These are phyloP conservation scores for Trichoderma erinaceum DNA, from an alignment of 495 filamentous ascomycete genomes.

Conservation along the genomic window DNA sequence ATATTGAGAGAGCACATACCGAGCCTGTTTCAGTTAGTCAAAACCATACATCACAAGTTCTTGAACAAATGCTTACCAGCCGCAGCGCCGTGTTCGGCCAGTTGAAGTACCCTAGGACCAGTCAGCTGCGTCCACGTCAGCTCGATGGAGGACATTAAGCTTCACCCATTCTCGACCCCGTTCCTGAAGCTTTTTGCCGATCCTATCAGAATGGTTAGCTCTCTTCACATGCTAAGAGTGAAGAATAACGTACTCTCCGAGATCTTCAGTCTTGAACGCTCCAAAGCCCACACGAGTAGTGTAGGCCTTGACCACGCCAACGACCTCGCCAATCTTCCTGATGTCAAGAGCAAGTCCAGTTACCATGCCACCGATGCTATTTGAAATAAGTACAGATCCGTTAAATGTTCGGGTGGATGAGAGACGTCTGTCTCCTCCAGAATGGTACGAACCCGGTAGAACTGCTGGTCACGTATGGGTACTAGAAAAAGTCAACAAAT, in stretches of 20 bases:
- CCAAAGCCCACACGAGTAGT: constrained; percentile 69
- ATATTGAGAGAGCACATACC: too few relatives aligned
- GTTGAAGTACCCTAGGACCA: neutral
- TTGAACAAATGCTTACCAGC: too few relatives aligned
- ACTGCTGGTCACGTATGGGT: neutral
- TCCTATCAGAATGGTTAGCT: neutral
- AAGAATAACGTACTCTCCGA: constrained; percentile 41
- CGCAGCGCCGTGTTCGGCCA: too few relatives aligned
- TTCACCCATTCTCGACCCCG: constrained; percentile 32
- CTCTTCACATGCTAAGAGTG: neutral
- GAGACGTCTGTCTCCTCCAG: neutral
- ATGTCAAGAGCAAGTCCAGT: too few relatives aligned
- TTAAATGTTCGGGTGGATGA: neutral
- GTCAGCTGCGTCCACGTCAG: neutral
- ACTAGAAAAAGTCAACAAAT: neutral
- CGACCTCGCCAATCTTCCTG: constrained; percentile 39
- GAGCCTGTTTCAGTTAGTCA: too few relatives aligned
- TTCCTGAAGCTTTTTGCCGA: constrained; percentile 38
- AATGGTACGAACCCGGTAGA: neutral
- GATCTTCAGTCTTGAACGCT: constrained; percentile 78
- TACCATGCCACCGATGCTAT: too few relatives aligned
- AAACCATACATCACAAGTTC: too few relatives aligned
- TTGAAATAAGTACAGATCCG: neutral
- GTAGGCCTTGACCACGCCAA: constrained; percentile 82
- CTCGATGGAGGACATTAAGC: neutral